phyloP scores from a whole-genome alignment of 306 rosid species.

The Fagus crenata region DNA sequence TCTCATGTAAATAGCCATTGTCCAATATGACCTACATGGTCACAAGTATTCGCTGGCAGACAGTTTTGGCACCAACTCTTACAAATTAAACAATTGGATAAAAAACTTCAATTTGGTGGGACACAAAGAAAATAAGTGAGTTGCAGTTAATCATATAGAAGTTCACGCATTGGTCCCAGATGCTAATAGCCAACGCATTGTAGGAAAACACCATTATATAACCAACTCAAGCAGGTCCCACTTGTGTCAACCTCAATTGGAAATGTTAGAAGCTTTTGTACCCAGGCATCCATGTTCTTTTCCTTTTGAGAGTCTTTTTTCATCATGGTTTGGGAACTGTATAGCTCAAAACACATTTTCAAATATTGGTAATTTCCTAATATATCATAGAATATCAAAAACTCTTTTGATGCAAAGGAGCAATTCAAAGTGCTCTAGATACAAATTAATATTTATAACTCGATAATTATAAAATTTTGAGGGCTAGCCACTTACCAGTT shows the following conservation, averaged over 20 bases:
- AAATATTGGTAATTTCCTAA: not conserved
- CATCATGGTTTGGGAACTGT: not conserved
- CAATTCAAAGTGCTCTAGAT: not conserved
- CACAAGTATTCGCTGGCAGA: not conserved
- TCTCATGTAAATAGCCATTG: not conserved
- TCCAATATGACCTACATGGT: not conserved
- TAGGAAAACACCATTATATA: not conserved
- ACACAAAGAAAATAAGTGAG: not conserved
- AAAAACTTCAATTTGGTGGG: constrained; percentile 4
- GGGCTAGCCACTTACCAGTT: constrained; percentile 51
- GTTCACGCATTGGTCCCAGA: not conserved
- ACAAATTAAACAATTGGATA: not conserved
- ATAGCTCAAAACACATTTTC: not conserved
- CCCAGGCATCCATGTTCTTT: not conserved
- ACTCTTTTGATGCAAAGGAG: not conserved
- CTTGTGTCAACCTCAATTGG: too few species aligned
- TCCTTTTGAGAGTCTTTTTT: not conserved
- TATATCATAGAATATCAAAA: not conserved
- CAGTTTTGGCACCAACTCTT: not conserved
- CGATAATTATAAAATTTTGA: constrained; percentile 1
- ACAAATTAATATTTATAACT: not conserved
- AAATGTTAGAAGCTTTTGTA: not conserved
- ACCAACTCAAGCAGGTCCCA: not conserved
- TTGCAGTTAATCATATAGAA: not conserved
- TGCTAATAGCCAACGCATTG: not conserved